Evolutionary conservation across 305 asterid species (phyloP).

Genomic region (Rubia occidens): DNA sequence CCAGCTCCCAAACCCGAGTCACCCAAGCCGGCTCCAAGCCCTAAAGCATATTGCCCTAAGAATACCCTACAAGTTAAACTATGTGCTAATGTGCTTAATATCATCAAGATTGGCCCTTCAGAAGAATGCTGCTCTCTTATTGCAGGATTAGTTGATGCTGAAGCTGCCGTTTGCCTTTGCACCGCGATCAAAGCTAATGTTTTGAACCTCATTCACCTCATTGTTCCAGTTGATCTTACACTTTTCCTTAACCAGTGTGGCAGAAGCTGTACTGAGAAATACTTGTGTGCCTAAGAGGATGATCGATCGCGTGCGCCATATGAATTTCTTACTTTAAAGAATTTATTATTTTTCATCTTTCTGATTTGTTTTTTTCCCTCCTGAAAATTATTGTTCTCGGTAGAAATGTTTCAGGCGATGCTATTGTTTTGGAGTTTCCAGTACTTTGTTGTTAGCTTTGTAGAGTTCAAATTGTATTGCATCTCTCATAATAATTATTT

Average conservation of each 20-base stretch:
- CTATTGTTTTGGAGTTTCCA: no score
- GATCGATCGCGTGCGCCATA: background rate
- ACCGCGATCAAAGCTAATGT: background rate
- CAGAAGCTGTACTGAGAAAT: background rate
- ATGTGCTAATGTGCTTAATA: constrained; percentile 16
- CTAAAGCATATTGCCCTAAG: constrained; percentile 8
- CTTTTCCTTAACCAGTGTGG: background rate
- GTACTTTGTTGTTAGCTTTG: background rate
- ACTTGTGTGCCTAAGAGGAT: background rate
- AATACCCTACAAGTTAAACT: constrained; percentile 16
- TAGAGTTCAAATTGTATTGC: background rate
- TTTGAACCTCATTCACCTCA: background rate
- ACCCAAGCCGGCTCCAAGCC: background rate
- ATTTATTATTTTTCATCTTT: background rate
- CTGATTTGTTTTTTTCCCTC: background rate
- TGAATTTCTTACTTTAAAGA: background rate
- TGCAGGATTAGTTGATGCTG: background rate
- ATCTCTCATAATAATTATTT: background rate
- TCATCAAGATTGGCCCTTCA: background rate
- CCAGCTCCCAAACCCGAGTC: background rate
- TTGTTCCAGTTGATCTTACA: background rate
- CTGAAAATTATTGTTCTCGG: background rate
- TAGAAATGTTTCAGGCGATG: background rate
- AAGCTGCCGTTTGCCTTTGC: background rate
- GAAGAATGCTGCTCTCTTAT: background rate